Conservation (phyloP, 306 rosid genomes). For the Cicer bijugum region DNA sequence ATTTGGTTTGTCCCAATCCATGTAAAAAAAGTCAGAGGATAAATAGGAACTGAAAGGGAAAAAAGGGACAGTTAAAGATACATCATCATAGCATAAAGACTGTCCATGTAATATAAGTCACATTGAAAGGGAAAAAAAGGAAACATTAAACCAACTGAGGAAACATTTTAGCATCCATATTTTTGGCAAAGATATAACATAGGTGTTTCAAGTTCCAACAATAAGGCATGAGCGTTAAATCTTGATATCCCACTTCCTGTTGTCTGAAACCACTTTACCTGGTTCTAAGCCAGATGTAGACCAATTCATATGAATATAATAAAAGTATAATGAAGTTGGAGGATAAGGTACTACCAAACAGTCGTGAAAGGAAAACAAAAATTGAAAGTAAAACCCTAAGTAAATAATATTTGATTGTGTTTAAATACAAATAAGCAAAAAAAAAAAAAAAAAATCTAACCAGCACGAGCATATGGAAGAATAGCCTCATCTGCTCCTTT, state of each 20-base stretch:
- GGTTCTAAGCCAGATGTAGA: slow-evolving; percentile 25
- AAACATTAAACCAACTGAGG: slow-evolving; percentile 6
- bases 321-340: slow-evolving; percentile 25
- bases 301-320: slow-evolving; percentile 8
- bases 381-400: slow-evolving; percentile 22
- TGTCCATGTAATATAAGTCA: slow-evolving; percentile 8
- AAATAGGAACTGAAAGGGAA: neutral
- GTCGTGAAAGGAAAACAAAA: slow-evolving; percentile 24
- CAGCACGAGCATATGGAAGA: slow-evolving; percentile 75
- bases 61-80: neutral
- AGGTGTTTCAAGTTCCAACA: slow-evolving; percentile 15
- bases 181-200: slow-evolving; percentile 28
- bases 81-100: neutral
- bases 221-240: slow-evolving; percentile 16
- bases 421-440: slow-evolving; percentile 27
- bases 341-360: slow-evolving; percentile 16
- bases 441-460: slow-evolving; percentile 48
- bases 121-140: neutral
- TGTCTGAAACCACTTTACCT: slow-evolving; percentile 25
- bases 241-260: slow-evolving; percentile 12
- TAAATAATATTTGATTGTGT: slow-evolving; percentile 37
- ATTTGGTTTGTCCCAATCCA: neutral
- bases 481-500: slow-evolving; percentile 99
- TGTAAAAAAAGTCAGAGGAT: slow-evolving; percentile 10
- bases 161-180: slow-evolving; percentile 29